phyloP scores from a whole-genome alignment of 2,329 filamentous ascomycete species.

The Rhinocladiella mackenziei region DNA sequence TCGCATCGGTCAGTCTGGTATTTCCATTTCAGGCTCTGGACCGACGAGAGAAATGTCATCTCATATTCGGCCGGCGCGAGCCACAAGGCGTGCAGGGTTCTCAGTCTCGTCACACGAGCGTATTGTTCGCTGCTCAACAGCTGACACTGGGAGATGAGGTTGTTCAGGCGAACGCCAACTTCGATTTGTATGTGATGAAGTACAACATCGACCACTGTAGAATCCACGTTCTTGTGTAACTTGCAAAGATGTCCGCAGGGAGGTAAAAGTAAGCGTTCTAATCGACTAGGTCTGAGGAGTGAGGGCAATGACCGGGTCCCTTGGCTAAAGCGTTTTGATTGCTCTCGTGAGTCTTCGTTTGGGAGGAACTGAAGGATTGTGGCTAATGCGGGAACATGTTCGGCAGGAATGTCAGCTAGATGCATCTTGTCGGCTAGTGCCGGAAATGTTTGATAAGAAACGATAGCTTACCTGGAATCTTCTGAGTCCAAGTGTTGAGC shows the following conservation, averaged over 20 bases:
- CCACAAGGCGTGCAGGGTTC: slow-evolving; percentile 36
- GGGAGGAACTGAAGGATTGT: slow-evolving; percentile 21
- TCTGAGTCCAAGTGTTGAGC: too few relatives aligned
- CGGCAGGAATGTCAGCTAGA: slow-evolving; percentile 19
- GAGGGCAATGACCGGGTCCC: slow-evolving; percentile 23
- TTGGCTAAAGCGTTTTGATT: slow-evolving; percentile 11
- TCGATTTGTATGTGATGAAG: slow-evolving; percentile 25
- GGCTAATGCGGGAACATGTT: slow-evolving; percentile 9
- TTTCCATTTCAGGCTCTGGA: slow-evolving; percentile 19
- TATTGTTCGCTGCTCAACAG: slow-evolving; percentile 18
- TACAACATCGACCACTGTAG: slow-evolving; percentile 19
- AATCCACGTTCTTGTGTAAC: slow-evolving; percentile 25
- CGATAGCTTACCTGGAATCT: not conserved
- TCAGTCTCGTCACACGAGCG: slow-evolving; percentile 30
- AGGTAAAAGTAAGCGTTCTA: slow-evolving; percentile 24
- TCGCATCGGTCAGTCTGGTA: slow-evolving; percentile 37
- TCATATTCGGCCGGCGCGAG: slow-evolving; percentile 19
- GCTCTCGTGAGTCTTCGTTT: slow-evolving; percentile 7
- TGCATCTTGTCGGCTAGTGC: slow-evolving; percentile 16
- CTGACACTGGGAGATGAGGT: slow-evolving; percentile 17
- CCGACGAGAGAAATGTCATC: slow-evolving; percentile 9
- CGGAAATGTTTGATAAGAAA: not conserved
- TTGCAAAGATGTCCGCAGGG: slow-evolving; percentile 19
- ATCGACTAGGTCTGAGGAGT: slow-evolving; percentile 23
- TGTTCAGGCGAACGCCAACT: slow-evolving; percentile 26